These are phyloP conservation scores for Garcia nutans DNA, from an alignment of 345 rosid species.

Conservation along the genomic window DNA sequence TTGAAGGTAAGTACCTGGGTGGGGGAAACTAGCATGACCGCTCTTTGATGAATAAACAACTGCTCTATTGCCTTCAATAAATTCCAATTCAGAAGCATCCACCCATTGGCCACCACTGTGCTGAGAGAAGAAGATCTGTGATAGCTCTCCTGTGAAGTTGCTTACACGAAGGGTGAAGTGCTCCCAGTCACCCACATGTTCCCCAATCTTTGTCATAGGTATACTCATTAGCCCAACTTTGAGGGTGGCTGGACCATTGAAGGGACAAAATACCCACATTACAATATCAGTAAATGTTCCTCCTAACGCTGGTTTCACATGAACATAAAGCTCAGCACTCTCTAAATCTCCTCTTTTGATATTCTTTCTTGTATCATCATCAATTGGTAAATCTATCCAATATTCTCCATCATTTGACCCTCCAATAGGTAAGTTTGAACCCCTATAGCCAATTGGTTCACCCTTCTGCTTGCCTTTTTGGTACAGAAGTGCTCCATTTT, in stretches of 20 bases:
- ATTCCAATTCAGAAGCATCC: conserved; percentile 65
- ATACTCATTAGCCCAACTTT: conserved; percentile 69
- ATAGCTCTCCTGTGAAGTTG: conserved; percentile 84
- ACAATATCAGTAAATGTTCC: conserved; percentile 86
- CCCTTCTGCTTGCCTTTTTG: conserved; percentile 45
- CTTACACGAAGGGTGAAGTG: conserved; percentile 81
- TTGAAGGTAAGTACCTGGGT: conserved; percentile 73
- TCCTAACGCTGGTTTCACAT: conserved; percentile 82
- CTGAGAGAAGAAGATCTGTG: conserved; percentile 75
- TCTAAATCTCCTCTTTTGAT: conserved; percentile 63
- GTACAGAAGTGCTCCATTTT: conserved; percentile 71
- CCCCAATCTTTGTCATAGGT: conserved; percentile 65
- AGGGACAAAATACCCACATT: conserved; percentile 94
- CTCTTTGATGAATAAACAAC: conserved; percentile 74
- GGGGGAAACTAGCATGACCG: conserved; percentile 91
- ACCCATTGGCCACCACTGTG: conserved; percentile 91
- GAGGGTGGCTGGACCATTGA: conserved; percentile 83
- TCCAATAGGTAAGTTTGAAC: conserved; percentile 69
- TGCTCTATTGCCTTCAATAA: conserved; percentile 53
- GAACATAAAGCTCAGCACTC: conserved; percentile 79
- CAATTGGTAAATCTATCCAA: conserved; percentile 79
- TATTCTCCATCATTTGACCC: conserved; percentile 65
- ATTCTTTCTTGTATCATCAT: conserved; percentile 48
- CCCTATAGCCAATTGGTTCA: conserved; percentile 47
- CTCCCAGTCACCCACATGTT: conserved; percentile 92